Evolutionary conservation across 108 stramenopile species (phyloP), one percentile per base, ranked within the genome.

Genomic region (Phaeodactylum tricornutum): DNA sequence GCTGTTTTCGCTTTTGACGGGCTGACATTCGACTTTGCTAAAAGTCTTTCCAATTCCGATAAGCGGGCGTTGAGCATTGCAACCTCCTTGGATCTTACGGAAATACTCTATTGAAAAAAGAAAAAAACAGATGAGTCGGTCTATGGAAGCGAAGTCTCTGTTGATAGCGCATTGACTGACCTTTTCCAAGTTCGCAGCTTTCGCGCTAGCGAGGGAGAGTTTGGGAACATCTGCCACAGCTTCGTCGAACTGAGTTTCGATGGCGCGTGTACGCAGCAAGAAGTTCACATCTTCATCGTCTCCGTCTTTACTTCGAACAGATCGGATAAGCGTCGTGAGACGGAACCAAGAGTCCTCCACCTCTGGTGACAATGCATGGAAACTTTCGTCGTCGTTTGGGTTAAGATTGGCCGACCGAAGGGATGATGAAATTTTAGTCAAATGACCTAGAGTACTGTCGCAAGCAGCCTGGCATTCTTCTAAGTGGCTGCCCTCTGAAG

Each of bases 311-410:
- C 46, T 36, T 27, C 77, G 73, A 34, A 74, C 74, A 28, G 72
- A 43, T 47, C 62, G 47, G 28, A 73, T 78, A 26, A 82, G 48
- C 25, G 60, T 39, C 4, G 75, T 65, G 22, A 88, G 69, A n/a
- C 82, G 72, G 38, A 64, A 63, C 87, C 87, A 88, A 26, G 74
- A 48, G 56, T 84, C 82, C 17, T 59, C 75, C 40, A 59, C 74
- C 67, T 88, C 82, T 1, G 82, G 80, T 2, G 87, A 88, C n/a
- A 88, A 64, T 7, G 58, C 62, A 46, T 84, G 79, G 52, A 69
- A 71, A 4, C 32, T 38, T 0, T 57, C 47, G 34, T 63, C 59
- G 17, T 74, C 75, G 20, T 53, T 21, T 26, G 47, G 66, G 33
- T 66, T 61, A 8, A 75, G 59, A 30, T 69, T 62, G 37, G 63